Evolutionary conservation across 192 early-diverging fungal genomes (phyloP), one percentile per base, ranked within the genome.

Genomic region (Coemansia interrupta): DNA sequence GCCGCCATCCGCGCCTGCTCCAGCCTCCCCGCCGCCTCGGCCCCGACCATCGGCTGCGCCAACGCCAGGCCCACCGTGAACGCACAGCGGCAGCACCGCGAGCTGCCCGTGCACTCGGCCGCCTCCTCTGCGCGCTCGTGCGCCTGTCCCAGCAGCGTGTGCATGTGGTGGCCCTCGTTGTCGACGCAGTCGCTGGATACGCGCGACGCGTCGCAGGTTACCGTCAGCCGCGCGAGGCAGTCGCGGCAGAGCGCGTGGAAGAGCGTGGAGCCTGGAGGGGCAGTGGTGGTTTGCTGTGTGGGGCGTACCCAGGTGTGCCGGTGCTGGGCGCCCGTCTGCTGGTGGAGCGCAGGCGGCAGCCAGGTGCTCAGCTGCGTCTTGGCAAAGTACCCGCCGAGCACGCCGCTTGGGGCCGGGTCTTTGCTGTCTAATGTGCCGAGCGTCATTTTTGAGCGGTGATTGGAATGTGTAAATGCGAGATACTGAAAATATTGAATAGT

Each of bases 31-130:
- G 41, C 60, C 58, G 56, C 26, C 1, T 28, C 36, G 14, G 74
- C 62, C 30, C 40, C 26, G 2, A 78, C 45, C 3, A 66, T 46
- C 4, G 76, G 70, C 8, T 38, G 54, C 26, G 15, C 29, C 22
- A 72, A 47, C 36, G 11, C 11, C 2, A 54, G 17, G 0, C 11
- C 11, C 1, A 60, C 62, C 2, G 43, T 1, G 5, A 66, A 22
- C 4, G 48, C 65, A 44, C 74, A 78, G 38, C 59, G 68, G 60
- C 75, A 78, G 66, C 75, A 78, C 41, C 55, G 51, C 26, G 62
- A 53, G 12, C 41, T 13, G 29, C 45, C 44, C 0, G 5, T 5
- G 2, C 40, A 46, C 4, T 60, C 73, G 5, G 54, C 60, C 32
- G 43, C 32, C 5, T 54, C 55, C 14, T 22, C 38, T 11, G 48